phyloP scores from a whole-genome alignment of 2,329 filamentous ascomycete species.

The Aspergillus awamori region DNA sequence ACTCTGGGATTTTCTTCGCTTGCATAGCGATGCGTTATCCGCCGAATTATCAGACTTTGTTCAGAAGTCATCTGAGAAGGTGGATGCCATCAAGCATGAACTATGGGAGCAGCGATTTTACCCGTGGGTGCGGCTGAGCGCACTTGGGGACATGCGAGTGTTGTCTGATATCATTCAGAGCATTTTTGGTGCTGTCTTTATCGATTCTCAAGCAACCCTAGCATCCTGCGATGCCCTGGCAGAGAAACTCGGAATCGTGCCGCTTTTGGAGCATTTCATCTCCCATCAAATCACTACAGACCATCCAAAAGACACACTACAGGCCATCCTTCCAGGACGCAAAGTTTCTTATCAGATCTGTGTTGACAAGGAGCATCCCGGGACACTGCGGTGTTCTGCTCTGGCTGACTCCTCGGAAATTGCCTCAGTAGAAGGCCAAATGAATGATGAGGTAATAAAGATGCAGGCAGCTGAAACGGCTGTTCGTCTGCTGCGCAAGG shows the following conservation, averaged over 20 bases:
- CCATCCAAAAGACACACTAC: not conserved
- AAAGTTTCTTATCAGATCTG: not conserved
- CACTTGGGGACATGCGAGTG: not conserved
- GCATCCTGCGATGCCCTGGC: not conserved
- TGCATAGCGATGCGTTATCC: not conserved
- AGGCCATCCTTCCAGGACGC: not conserved
- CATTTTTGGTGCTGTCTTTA: conserved; percentile 1
- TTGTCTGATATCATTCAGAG: conserved; percentile 2
- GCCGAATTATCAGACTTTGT: not conserved
- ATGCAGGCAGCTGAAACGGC: not conserved
- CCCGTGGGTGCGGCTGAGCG: not conserved
- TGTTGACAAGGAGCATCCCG: not conserved
- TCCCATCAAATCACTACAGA: not conserved
- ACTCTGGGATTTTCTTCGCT: not conserved
- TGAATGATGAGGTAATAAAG: not conserved
- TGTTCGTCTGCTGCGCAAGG: not conserved
- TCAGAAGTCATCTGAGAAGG: not conserved
- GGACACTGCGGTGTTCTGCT: not conserved
- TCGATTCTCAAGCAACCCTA: not conserved
- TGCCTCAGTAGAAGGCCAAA: not conserved
- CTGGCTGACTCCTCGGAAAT: not conserved
- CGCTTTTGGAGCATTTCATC: not conserved
- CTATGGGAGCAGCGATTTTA: not conserved
- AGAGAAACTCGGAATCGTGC: conserved; percentile 1
- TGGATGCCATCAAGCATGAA: not conserved